Percentiles rank a stretch among this genome's conserved stretches.
Evolutionary conservation across 176 grass and related monocot genomes (phyloP).

Genomic region (Cenchrus purpureus): DNA sequence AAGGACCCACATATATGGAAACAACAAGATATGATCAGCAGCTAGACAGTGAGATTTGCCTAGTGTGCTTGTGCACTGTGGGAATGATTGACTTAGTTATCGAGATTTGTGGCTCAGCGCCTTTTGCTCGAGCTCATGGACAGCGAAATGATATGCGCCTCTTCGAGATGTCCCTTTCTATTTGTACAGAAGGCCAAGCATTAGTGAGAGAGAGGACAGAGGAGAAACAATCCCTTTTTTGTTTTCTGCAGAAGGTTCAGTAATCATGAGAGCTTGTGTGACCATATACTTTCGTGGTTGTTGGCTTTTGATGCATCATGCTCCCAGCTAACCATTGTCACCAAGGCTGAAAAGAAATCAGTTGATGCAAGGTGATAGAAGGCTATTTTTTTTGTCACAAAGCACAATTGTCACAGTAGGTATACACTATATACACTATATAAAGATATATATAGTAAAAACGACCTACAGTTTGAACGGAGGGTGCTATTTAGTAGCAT

Average conservation of each 20-base stretch:
- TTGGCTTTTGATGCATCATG: slow-evolving; percentile 45
- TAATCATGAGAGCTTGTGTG: slow-evolving; percentile 46
- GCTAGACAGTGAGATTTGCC: slow-evolving; percentile 9
- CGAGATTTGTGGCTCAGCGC: slow-evolving; percentile 28
- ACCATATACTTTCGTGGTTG: slow-evolving; percentile 41
- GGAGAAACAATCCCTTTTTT: not conserved
- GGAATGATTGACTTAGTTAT: slow-evolving; percentile 26
- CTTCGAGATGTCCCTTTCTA: slow-evolving; percentile 35
- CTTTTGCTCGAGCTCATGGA: slow-evolving; percentile 36
- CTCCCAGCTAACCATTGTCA: slow-evolving; percentile 18
- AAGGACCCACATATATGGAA: not conserved
- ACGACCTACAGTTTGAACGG: too few relatives aligned
- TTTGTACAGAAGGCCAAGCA: slow-evolving; percentile 26
- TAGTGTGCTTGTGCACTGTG: slow-evolving; percentile 28
- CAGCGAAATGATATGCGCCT: slow-evolving; percentile 38
- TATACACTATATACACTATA: not conserved
- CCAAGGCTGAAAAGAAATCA: slow-evolving; percentile 28
- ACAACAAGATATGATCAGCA: slow-evolving; percentile 37
- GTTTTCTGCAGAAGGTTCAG: slow-evolving; percentile 37
- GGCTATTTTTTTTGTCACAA: not conserved
- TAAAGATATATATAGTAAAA: too few relatives aligned
- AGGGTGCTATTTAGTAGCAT: not conserved
- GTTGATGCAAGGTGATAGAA: not conserved
- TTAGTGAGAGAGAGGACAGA: not conserved
- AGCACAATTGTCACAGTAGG: not conserved